These are phyloP conservation scores for Codiaeum variegatum DNA, from an alignment of 441 rosid species.

Conservation along the genomic window DNA sequence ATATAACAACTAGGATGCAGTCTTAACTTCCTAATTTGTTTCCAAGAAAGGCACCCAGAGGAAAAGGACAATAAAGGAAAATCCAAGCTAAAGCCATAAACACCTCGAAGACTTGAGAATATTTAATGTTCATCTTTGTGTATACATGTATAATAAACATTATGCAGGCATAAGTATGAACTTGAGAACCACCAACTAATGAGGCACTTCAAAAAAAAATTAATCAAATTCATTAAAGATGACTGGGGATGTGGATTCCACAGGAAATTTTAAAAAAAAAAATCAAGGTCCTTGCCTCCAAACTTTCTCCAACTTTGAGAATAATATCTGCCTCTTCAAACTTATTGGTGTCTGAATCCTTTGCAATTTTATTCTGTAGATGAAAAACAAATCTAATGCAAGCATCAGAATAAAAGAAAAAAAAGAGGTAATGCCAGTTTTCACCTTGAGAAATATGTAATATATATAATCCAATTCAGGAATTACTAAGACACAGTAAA, in stretches of 20 bases:
- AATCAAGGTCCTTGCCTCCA: conserved; percentile 66
- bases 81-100: background rate
- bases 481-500: background rate
- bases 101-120: background rate
- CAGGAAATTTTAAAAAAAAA: conserved; percentile 11
- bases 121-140: background rate
- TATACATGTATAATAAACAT: background rate
- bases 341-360: conserved; percentile 59
- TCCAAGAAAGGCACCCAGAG: background rate
- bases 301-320: conserved; percentile 89
- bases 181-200: background rate
- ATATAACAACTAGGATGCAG: background rate
- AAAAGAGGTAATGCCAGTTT: background rate
- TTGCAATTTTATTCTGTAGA: conserved; percentile 72
- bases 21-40: background rate
- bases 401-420: conserved; percentile 13
- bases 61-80: background rate
- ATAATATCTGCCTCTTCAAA: conserved; percentile 77
- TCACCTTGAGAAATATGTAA: background rate
- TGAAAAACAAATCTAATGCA: conserved; percentile 14
- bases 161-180: background rate
- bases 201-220: background rate
- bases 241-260: background rate
- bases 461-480: background rate
- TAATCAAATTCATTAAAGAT: background rate